Conservation (phyloP, 2,329 filamentous ascomycete genomes). For the Microcyclospora pomicola region DNA sequence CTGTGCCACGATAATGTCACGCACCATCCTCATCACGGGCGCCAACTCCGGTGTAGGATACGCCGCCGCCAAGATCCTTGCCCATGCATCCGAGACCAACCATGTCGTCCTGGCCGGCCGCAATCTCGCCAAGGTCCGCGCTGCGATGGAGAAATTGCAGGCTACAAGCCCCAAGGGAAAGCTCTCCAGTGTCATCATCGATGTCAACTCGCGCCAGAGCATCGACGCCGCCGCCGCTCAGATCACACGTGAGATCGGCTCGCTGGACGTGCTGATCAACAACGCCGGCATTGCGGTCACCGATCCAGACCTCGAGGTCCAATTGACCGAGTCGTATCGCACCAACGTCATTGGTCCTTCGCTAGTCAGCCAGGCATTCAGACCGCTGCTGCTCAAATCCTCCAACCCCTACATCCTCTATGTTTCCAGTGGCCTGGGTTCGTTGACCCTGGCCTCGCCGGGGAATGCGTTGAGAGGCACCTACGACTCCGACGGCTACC, state of each 20-base stretch:
- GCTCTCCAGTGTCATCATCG: conserved; percentile 14
- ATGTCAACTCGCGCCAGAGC: conserved; percentile 26
- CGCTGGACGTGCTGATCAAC: conserved; percentile 35
- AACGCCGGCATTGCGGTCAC: conserved; percentile 29
- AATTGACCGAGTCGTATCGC: conserved; percentile 30
- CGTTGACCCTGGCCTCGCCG: neutral
- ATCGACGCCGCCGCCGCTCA: conserved; percentile 22
- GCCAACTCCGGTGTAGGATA: neutral
- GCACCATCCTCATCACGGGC: neutral
- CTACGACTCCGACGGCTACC: neutral
- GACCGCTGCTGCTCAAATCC: conserved; percentile 15
- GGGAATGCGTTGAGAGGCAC: neutral
- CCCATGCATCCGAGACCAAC: neutral
- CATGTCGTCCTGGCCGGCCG: neutral
- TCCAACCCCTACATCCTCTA: neutral
- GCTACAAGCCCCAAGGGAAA: neutral
- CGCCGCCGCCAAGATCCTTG: neutral
- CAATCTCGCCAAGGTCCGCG: neutral
- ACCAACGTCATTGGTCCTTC: conserved; percentile 34
- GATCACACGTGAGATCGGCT: conserved; percentile 18
- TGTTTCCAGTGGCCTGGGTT: neutral
- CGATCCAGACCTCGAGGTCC: neutral
- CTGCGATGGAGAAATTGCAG: neutral
- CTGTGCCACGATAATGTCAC: neutral
- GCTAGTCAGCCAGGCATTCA: conserved; percentile 34